These are phyloP conservation scores for Leptodermis oblonga DNA, from an alignment of 257 asterid species.

Conservation along the genomic window DNA sequence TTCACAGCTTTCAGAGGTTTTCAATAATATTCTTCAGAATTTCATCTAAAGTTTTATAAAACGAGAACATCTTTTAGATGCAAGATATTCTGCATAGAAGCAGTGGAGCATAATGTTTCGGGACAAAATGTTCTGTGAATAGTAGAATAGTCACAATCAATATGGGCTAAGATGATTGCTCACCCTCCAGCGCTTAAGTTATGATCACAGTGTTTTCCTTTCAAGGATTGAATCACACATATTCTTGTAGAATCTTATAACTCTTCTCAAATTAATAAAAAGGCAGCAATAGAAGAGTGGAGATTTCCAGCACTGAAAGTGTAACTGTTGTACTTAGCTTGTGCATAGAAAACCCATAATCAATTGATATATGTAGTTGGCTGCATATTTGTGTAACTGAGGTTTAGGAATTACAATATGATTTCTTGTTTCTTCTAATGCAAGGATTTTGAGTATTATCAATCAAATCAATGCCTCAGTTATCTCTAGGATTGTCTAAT, in stretches of 20 bases:
- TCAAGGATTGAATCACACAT: not conserved
- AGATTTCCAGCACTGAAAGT: not conserved
- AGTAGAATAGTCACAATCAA: not conserved
- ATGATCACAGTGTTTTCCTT: not conserved
- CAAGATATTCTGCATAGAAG: not conserved
- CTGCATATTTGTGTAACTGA: not conserved
- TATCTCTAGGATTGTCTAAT: slow-evolving; percentile 2
- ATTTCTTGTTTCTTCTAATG: not conserved
- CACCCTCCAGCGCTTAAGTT: not conserved
- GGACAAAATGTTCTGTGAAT: not conserved
- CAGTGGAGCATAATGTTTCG: not conserved
- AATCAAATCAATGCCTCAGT: not conserved
- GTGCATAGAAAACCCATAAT: not conserved
- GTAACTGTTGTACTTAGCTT: not conserved
- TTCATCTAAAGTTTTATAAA: not conserved
- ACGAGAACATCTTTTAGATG: not conserved
- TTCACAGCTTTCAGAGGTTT: not conserved
- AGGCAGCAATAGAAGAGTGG: not conserved
- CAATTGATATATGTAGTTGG: not conserved
- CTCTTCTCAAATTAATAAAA: not conserved
- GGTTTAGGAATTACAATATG: not conserved
- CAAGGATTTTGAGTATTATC: not conserved
- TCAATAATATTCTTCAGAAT: not conserved
- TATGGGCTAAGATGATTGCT: not conserved
- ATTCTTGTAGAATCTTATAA: not conserved